Evolutionary conservation across 768 basidiomycete species (phyloP), one percentile per base, ranked within the genome.

Genomic region (Boletus edulis): DNA sequence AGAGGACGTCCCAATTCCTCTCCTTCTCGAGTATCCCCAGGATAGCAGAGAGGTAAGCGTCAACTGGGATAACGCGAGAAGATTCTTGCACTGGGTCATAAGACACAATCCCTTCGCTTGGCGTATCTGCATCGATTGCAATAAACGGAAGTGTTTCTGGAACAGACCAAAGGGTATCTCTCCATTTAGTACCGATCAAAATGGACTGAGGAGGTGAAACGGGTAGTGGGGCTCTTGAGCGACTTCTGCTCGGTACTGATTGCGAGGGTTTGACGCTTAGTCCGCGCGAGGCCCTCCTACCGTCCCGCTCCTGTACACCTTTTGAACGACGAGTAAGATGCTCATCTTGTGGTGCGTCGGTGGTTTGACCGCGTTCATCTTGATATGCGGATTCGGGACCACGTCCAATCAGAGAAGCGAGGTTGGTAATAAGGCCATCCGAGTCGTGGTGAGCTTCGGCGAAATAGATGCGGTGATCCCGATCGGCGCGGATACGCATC

Each of bases 1-100:
- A 93, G 12, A 97, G 78, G 39, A 98, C 77, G 55, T 98, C 97
- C 95, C 96, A 98, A 57, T 86, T 91, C 44, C 77, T 81, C 63
- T 94, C 94, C 40, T 77, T 76, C 54, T 86, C 81, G 39, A 98
- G 71, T 56, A 97, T 78, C 3, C 73, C 74, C 49, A 84, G 73
- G 44, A 98, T 62, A 14, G 78, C 78, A 11, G 65, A 62, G 6
- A 98, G 77, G 66, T 96, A 94, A 44, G 76, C 68, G 5, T 94
- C 94, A 6, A 93, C 76, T 1, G 87, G 89, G 3, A 99, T 74
- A 55, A 87, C 76, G 13, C 77, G 66, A 31, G 69, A 58, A 11
- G 69, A 70, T 31, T 74, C 75, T 29, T 74, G 77, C 2, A 67
- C 64, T 0, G 82, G 81, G 67, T 85, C 84, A 64, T 84, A 89